Base-by-base conservation (phyloP, 805 yeast genomes). In the Candida patagonica region DNA sequence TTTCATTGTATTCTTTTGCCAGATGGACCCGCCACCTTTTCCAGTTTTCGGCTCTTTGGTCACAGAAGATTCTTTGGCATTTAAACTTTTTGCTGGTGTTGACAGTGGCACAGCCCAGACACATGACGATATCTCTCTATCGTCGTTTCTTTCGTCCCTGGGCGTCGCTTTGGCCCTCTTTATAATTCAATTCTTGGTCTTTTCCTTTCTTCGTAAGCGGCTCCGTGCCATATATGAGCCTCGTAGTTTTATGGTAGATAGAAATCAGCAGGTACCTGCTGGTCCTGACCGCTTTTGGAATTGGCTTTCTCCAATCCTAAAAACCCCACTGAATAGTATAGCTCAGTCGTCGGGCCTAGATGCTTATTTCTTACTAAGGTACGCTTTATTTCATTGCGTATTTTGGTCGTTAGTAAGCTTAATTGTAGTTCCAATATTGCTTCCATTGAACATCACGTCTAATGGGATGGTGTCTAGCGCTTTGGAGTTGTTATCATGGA, bases 341-440 rank as follows among this genome's bases (percentile, higher is more conserved):
- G 53, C 67, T 21, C 57, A 63, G 1, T 30, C 41, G 5, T 59
- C 71, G 44, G 94, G 95, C 0, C 54, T 83, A 6, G 95, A 86
- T 56, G 76, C 87, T 0, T 84, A 80, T 54, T 78, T 80, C 52
- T 79, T 83, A 47, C 50, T 84, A 2, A 57, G 95, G 37, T 84
- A 71, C 49, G 52, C 85, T 34, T 56, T 63, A 36, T 60, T 78
- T 4, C 51, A 81, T 8, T 52, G 74, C 24, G 44, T 70, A 1
- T 64, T 79, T 34, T 80, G 79, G 51, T 49, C 62, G 1, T 66
- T 69, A 0, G 55, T 80, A 17, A 78, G 84, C 0, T 38, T 71
- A 0, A 43, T 80, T 8, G 73, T 76, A 40, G 59, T 81, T 21
- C 71, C 84, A 0, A 59, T 80, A 0, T 60, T 86, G 24, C 49